phyloP scores from a whole-genome alignment of 352 stramenopile species.

The Pythium dissotocum region DNA sequence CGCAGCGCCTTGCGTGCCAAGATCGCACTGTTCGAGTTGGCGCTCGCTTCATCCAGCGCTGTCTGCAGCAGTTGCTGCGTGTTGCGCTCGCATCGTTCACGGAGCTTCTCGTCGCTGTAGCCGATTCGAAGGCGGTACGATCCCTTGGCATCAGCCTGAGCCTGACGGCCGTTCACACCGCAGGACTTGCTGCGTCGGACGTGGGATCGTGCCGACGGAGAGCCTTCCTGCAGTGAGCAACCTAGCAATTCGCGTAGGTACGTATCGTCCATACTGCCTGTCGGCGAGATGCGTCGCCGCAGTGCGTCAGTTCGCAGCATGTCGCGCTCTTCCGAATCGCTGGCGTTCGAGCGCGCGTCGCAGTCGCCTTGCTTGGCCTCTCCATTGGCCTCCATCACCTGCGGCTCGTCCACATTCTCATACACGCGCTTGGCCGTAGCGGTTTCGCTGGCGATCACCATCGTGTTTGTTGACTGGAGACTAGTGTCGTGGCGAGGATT shows the following conservation, averaged over 20 bases:
- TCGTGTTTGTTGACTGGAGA: neutral
- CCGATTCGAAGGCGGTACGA: constrained; percentile 16
- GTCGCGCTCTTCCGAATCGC: constrained; percentile 13
- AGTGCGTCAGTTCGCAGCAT: constrained; percentile 4
- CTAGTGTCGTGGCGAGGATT: neutral
- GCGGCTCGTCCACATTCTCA: neutral
- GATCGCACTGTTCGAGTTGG: constrained; percentile 24
- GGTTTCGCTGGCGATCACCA: neutral
- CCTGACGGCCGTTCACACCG: constrained; percentile 7
- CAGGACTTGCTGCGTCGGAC: constrained; percentile 27
- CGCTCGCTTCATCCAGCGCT: constrained; percentile 13
- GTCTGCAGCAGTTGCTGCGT: constrained; percentile 25
- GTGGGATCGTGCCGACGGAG: constrained; percentile 2
- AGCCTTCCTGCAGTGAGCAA: constrained; percentile 6
- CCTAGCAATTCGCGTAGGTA: constrained; percentile 25
- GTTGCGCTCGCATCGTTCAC: constrained; percentile 27
- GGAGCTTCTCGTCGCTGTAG: constrained; percentile 26
- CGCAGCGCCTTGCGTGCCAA: constrained; percentile 32
- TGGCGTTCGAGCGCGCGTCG: neutral
- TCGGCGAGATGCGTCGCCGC: constrained; percentile 10
- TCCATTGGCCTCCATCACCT: constrained; percentile 1
- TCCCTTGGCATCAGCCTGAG: neutral
- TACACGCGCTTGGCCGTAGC: neutral
- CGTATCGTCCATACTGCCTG: constrained; percentile 25
- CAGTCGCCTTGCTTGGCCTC: constrained; percentile 1